These are phyloP conservation scores for Chlorella sp. DNA, from an alignment of 139 green algal species.

Conservation along the genomic window DNA sequence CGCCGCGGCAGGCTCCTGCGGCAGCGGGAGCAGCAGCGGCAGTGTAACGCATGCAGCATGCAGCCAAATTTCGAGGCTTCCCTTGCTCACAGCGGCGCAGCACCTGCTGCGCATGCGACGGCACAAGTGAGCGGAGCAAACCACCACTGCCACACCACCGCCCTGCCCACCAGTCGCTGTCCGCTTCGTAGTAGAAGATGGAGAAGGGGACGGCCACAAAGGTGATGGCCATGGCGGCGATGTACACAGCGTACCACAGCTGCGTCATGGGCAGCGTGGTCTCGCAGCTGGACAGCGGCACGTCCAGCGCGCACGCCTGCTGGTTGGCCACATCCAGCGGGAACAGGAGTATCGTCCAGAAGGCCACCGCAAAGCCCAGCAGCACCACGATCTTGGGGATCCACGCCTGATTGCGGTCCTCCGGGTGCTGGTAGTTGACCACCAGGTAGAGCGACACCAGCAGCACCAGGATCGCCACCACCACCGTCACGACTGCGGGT, in stretches of 20 bases:
- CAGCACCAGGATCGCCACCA: slow-evolving; percentile 78
- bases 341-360: slow-evolving; percentile 92
- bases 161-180: slow-evolving; percentile 80
- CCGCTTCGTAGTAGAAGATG: slow-evolving; percentile 97
- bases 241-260: slow-evolving; percentile 91
- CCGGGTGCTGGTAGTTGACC: slow-evolving; percentile 90
- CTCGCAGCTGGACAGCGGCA: slow-evolving; percentile 79
- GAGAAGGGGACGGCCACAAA: slow-evolving; percentile 92
- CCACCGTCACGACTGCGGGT: slow-evolving; percentile 26
- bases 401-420: slow-evolving; percentile 96
- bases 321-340: slow-evolving; percentile 94
- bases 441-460: slow-evolving; percentile 86
- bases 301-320: slow-evolving; percentile 66
- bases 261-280: slow-evolving; percentile 88
- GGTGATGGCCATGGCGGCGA: slow-evolving; percentile 80
- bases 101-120: too few relatives aligned
- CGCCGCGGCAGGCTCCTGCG: slow-evolving; percentile 68
- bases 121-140: too few relatives aligned
- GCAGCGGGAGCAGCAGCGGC: neutral
- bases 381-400: slow-evolving; percentile 94
- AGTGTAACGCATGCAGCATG: neutral
- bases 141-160: too few relatives aligned
- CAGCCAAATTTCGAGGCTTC: too few relatives aligned
- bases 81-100: too few relatives aligned
- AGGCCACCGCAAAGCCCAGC: slow-evolving; percentile 85